Evolutionary conservation across 805 yeast species (phyloP), one percentile per base, ranked within the genome.

Genomic region (Zygotorulaspora danielsina): DNA sequence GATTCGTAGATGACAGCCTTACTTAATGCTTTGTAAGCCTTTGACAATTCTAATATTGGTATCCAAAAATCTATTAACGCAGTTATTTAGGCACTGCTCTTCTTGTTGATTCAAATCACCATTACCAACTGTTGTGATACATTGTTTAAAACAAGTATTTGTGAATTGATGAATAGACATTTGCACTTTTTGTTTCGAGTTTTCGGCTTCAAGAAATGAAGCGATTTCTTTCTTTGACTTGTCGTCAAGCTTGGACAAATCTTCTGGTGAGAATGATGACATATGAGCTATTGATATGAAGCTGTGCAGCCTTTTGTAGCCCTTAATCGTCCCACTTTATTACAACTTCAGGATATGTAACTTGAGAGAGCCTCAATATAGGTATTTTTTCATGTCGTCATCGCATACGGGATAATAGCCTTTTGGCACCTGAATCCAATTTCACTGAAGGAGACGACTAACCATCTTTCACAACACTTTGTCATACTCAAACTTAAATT

Each of bases 81-180:
- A 89, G 67, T 83, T 83, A 43, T 71, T 66, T 58, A 89, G 66
- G 61, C 97, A 89, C 24, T 69, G 63, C 50, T 81, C 84, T 63
- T 89, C 97, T 39, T 62, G 61, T 2, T 65, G 38, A 46, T 71
- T 70, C 48, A 88, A 68, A 33, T 69, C 70, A 20, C 74, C 73
- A 41, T 68, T 64, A 34, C 69, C 65, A 36, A 76, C 61, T 4
- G 65, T 44, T 15, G 63, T 67, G 37, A 87, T 74, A 64, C 97
- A 89, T 65, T 84, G 84, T 61, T 82, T 84, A 73, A 87, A 89
- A 62, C 97, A 89, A 71, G 81, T 72, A 58, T 87, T 89, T 19
- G 96, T 88, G 74, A 86, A 87, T 55, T 73, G 77, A 61, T 89
- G 96, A 45, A 89, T 84, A 22, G 94, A 78, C 67, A 76, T 73